Base-by-base conservation (phyloP, 2,329 filamentous ascomycete genomes). In the Fusarium decemcellulare region DNA sequence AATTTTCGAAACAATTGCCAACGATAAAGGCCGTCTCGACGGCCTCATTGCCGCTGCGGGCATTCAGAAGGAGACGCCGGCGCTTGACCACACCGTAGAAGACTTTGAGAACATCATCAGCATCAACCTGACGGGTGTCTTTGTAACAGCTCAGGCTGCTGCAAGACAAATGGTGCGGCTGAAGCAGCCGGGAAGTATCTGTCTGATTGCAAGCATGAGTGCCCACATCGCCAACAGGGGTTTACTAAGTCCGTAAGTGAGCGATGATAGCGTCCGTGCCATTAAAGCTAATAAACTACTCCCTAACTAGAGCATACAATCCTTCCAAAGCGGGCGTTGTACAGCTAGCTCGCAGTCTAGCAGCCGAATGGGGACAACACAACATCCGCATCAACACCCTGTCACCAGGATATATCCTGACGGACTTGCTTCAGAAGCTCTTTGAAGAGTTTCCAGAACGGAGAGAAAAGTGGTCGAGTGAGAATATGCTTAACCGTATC, bases 81-180 rank as follows among this genome's bases (percentile, higher is more conserved):
- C 95, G 1, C 83, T 97, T 57, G 93, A 97, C 44, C 97, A 97
- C 76, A 87, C 88, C 27, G 89, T 92, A 18, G 86, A 91, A 74
- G 92, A 93, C 76, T 89, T 90, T 77, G 90, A 94, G 77, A 87
- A 90, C 79, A 93, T 97, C 84, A 86, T 97, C 79, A 88, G 92
- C 73, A 91, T 95, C 75, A 96, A 98, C 81, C 86, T 97, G 73
- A 96, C 90, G 9, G 95, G 95, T 11, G 90, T 87, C 29, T 93
- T 94, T 81, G 89, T 95, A 87, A 97, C 94, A 66, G 93, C 94
- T 34, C 93, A 95, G 83, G 93, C 93, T 16, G 93, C 93, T 11
- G 95, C 94, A 30, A 87, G 90, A 55, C 92, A 96, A 77, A 90
- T 93, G 86, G 82, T 90, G n/a, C 85, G 85, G 55, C 83, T 88